Evolutionary conservation across 2,329 filamentous ascomycete genomes (phyloP).

Genomic region (Pseudocercospora musae): DNA sequence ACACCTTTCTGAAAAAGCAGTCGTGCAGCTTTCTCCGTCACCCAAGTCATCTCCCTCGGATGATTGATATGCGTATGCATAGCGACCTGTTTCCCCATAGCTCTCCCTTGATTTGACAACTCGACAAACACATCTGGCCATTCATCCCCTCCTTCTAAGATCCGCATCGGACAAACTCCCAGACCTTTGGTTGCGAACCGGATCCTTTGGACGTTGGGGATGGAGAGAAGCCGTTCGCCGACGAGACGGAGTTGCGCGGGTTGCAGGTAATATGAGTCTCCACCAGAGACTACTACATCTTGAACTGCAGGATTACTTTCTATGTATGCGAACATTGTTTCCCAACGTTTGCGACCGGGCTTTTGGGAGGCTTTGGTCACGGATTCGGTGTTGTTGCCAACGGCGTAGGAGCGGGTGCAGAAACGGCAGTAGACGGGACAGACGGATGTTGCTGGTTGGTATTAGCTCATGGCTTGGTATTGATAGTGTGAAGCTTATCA

Average conservation of each 20-base stretch:
- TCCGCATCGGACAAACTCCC: slow-evolving; percentile 56
- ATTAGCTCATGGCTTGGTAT: slow-evolving; percentile 6
- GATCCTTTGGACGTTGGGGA: slow-evolving; percentile 58
- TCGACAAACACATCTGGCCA: slow-evolving; percentile 55
- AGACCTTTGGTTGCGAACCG: slow-evolving; percentile 62
- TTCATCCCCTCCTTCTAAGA: slow-evolving; percentile 51
- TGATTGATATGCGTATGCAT: slow-evolving; percentile 67
- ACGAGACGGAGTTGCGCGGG: slow-evolving; percentile 53
- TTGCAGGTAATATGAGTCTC: slow-evolving; percentile 58
- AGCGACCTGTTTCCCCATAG: slow-evolving; percentile 57
- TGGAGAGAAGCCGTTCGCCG: slow-evolving; percentile 54
- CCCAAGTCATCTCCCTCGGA: slow-evolving; percentile 60
- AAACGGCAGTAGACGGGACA: slow-evolving; percentile 63
- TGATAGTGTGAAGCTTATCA: slow-evolving; percentile 17
- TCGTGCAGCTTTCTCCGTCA: slow-evolving; percentile 52
- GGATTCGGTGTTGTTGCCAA: slow-evolving; percentile 54
- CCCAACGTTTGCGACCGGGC: slow-evolving; percentile 49
- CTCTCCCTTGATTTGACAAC: slow-evolving; percentile 50
- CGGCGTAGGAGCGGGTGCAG: slow-evolving; percentile 60
- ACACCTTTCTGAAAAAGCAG: slow-evolving; percentile 52
- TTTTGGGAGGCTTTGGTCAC: slow-evolving; percentile 39
- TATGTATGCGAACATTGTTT: slow-evolving; percentile 58
- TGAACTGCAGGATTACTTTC: slow-evolving; percentile 48
- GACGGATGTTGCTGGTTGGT: slow-evolving; percentile 49
- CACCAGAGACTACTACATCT: slow-evolving; percentile 62